A percentile compares a stretch with the other conserved stretches of the same genome.
These are phyloP conservation scores for Chrysoporthe austroafricana DNA, from an alignment of 2,329 filamentous ascomycete species.

Conservation along the genomic window DNA sequence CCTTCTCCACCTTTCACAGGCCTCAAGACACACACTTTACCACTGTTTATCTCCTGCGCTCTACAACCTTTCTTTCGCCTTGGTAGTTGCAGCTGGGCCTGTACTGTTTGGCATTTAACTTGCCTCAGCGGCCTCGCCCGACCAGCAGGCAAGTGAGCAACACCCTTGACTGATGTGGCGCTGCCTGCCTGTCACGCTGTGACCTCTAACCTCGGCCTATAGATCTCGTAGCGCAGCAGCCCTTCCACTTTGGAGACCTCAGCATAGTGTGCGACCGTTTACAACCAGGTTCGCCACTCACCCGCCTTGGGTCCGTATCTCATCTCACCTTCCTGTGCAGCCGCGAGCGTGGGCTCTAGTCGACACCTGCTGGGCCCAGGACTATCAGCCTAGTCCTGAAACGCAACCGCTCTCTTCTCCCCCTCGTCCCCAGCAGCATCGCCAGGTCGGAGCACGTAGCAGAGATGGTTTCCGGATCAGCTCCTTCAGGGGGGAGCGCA, in stretches of 20 bases:
- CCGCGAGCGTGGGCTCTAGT: background rate
- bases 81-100: too few species aligned
- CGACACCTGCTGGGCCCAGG: background rate
- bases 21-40: background rate
- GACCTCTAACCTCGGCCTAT: background rate
- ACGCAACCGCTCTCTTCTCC: background rate
- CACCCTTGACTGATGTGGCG: background rate
- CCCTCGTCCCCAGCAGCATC: background rate
- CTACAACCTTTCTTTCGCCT: too few species aligned
- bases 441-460: background rate
- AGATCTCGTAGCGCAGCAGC: background rate
- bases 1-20: background rate
- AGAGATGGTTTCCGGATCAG: slow-evolving; percentile 26
- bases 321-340: background rate
- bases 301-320: background rate
- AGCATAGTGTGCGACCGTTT: background rate
- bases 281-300: background rate
- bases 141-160: too few species aligned
- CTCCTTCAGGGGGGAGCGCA: slow-evolving; percentile 37
- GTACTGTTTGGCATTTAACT: background rate
- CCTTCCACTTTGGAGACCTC: too few species aligned
- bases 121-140: too few species aligned
- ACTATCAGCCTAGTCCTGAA: background rate
- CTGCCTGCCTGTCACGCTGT: background rate
- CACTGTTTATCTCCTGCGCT: too few species aligned